These are phyloP conservation scores for Russula sp. DNA, from an alignment of 768 basidiomycete genomes.

Conservation along the genomic window DNA sequence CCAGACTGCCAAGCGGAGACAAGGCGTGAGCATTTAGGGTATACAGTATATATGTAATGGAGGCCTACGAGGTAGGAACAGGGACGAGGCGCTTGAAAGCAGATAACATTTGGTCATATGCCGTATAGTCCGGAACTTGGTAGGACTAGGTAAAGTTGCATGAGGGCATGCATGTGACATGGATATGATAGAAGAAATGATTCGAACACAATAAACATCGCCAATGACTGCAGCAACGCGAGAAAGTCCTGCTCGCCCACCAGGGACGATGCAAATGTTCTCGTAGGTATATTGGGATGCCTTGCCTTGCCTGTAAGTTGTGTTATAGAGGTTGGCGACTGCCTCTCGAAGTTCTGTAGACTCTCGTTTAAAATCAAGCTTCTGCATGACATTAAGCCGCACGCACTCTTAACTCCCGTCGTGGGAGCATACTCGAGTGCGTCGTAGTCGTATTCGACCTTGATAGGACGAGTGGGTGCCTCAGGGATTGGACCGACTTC, in stretches of 20 bases:
- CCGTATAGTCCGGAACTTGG: slow-evolving; percentile 89
- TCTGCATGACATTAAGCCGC: not conserved
- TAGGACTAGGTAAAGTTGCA: slow-evolving; percentile 48
- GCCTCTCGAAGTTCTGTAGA: slow-evolving; percentile 72
- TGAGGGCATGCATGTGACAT: not conserved
- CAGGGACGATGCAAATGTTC: slow-evolving; percentile 93
- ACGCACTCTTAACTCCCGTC: slow-evolving; percentile 74
- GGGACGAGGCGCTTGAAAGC: slow-evolving; percentile 88
- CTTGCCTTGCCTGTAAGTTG: slow-evolving; percentile 77
- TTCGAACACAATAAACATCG: slow-evolving; percentile 70
- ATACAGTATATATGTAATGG: not conserved
- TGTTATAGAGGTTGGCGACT: slow-evolving; percentile 85
- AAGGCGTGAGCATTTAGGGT: not conserved
- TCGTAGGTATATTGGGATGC: slow-evolving; percentile 81
- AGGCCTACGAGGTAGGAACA: slow-evolving; percentile 75
- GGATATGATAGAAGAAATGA: slow-evolving; percentile 6
- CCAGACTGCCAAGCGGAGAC: slow-evolving; percentile 2
- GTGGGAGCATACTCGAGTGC: slow-evolving; percentile 89
- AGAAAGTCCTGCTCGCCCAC: slow-evolving; percentile 84
- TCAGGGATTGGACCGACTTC: slow-evolving; percentile 81
- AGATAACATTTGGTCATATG: slow-evolving; percentile 75
- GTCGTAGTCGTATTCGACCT: slow-evolving; percentile 60
- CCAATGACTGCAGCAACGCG: slow-evolving; percentile 89
- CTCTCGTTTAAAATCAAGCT: not conserved
- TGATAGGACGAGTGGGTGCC: slow-evolving; percentile 56